These are phyloP conservation scores for Spencermartinsiella europaea DNA, from an alignment of 805 yeast genomes.

Conservation along the genomic window DNA sequence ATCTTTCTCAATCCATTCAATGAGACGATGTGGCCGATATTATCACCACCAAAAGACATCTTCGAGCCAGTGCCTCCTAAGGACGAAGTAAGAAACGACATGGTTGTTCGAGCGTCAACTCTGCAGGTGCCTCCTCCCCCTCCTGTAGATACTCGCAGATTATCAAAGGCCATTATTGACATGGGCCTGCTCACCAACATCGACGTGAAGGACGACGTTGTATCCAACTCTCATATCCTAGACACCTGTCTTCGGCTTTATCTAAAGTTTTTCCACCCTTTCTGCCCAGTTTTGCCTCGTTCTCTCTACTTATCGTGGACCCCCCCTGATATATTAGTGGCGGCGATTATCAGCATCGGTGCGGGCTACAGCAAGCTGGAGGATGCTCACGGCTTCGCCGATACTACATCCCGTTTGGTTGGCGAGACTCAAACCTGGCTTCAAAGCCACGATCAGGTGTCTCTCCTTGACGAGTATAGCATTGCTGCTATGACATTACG, in stretches of 20 bases:
- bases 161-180: not conserved
- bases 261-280: conserved; percentile 7
- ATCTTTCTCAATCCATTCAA: too few relatives aligned
- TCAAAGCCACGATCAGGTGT: not conserved
- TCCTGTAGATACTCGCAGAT: not conserved
- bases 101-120: too few relatives aligned
- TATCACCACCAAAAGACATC: too few relatives aligned
- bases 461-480: conserved; percentile 1
- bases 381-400: conserved; percentile 1
- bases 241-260: conserved; percentile 3
- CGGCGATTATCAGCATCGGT: conserved; percentile 5
- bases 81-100: too few relatives aligned
- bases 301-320: conserved; percentile 1
- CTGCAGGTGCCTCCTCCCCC: too few relatives aligned
- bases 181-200: not conserved
- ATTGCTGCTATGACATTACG: conserved; percentile 5
- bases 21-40: too few relatives aligned
- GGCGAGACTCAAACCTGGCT: not conserved
- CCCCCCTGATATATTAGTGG: conserved; percentile 1
- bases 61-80: too few relatives aligned
- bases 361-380: conserved; percentile 3
- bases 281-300: conserved; percentile 6
- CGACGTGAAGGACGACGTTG: not conserved
- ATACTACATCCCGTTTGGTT: not conserved
- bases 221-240: not conserved